A percentile compares a stretch with the other conserved stretches of the same genome.
phyloP scores from a whole-genome alignment of 352 stramenopile genomes.

The Thraustochytrium striatum region DNA sequence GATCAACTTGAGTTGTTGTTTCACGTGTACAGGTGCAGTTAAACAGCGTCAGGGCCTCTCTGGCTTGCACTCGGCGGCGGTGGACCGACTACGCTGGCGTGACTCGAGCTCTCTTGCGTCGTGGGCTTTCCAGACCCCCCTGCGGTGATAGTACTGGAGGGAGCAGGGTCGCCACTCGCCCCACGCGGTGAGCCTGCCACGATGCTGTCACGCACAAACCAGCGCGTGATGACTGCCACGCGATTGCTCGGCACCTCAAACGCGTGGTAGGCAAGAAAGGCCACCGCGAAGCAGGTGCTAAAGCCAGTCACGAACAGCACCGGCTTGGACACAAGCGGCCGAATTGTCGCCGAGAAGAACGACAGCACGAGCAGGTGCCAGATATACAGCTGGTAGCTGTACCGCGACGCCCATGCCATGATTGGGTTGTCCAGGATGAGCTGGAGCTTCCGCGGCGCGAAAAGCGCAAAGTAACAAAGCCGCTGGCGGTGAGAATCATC shows the following conservation, averaged over 20 bases:
- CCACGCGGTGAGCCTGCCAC: too few species aligned
- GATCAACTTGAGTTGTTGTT: too few species aligned
- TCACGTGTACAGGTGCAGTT: too few species aligned
- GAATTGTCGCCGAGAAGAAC: not conserved
- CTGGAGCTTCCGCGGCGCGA: not conserved
- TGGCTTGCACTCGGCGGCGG: too few species aligned
- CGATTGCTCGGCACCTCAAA: not conserved
- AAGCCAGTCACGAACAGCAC: constrained; percentile 16
- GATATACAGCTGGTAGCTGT: constrained; percentile 40
- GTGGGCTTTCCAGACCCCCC: too few species aligned
- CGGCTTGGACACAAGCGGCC: not conserved
- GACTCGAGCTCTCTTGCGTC: too few species aligned
- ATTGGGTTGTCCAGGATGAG: constrained; percentile 22
- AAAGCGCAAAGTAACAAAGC: constrained; percentile 31
- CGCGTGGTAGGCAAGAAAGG: constrained; percentile 20
- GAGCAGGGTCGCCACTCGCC: too few species aligned
- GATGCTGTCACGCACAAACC: constrained; percentile 3
- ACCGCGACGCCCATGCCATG: not conserved
- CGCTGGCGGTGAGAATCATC: not conserved
- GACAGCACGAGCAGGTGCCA: constrained; percentile 27
- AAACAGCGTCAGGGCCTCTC: too few species aligned
- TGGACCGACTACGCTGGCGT: too few species aligned
- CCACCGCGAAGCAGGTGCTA: not conserved
- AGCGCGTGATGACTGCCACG: not conserved
- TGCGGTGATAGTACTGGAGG: too few species aligned